Evolutionary conservation across 208 protist genomes (phyloP), one percentile per base, ranked within the genome.

Genomic region (Leishmania mexicana): DNA sequence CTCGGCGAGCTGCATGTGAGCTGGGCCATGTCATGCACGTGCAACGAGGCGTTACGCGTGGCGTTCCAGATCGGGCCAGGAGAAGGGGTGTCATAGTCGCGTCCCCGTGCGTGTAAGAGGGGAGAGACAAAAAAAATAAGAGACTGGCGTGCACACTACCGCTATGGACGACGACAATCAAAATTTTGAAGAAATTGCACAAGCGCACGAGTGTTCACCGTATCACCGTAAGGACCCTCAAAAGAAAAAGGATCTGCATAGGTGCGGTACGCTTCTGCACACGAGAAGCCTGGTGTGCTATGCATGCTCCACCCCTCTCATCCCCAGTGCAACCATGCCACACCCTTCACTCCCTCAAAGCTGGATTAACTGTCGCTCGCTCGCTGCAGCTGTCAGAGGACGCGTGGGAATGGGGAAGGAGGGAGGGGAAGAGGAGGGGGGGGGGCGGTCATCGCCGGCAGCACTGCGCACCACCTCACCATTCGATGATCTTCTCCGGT

Each of bases 11-110:
- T 96, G 24, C 88, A 86, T 70, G 71, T 84, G 35, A 83, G 78
- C 35, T 97, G 92, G 92, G 82, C 87, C 38, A 92, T 97, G 88
- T 72, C 85, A 58, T 79, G 83, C 72, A 84, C 90, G 45, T 94
- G 89, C 85, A 94, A 90, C 68, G 79, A 92, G 54, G 92, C 90
- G 10, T 58, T 95, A 15, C 88, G 84, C 28, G 75, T 89, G 10
- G 91, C 87, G 8, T 87, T 81, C 38, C 80, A 78, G 67, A 79
- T 79, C 28, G 74, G 77, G 49, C 57, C 79, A 17, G 24, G 77
- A 38, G 71, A 58, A 67, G 51, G 17, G 4, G 21, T 35, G 17
- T 19, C 5, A 31, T 47, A 21, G 49, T 62, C 15, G 31, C 24
- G 6, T 17, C 19, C 35, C 2, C 35, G 73, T 62, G 73, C 45